Percentiles rank a stretch among this genome's conserved stretches.
These are phyloP conservation scores for Neotropicomus parvogracilis DNA, from an alignment of 1,284 basidiomycete species.

Conservation along the genomic window DNA sequence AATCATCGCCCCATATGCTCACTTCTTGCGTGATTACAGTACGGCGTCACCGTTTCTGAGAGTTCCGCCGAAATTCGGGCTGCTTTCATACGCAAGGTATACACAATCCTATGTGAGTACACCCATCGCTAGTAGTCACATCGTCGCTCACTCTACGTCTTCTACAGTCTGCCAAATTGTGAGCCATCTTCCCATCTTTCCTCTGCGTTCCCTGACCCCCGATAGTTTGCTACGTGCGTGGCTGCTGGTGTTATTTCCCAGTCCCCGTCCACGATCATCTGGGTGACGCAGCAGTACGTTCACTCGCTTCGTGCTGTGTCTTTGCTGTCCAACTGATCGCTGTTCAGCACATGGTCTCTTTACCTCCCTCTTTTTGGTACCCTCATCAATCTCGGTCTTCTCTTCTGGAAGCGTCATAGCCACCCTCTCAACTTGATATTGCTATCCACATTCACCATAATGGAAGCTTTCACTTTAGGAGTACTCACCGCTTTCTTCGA, in stretches of 20 bases:
- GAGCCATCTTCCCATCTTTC: conserved; percentile 19
- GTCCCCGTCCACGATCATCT: conserved; percentile 51
- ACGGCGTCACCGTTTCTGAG: conserved; percentile 73
- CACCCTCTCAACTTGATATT: conserved; percentile 80
- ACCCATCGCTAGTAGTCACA: neutral
- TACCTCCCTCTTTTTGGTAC: conserved; percentile 74
- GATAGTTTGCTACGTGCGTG: conserved; percentile 64
- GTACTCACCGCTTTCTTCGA: conserved; percentile 75
- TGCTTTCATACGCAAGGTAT: conserved; percentile 79
- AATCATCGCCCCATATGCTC: conserved; percentile 3
- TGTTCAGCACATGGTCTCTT: conserved; percentile 63
- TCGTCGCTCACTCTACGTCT: conserved; percentile 6
- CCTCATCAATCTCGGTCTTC: conserved; percentile 67
- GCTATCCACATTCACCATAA: conserved; percentile 71
- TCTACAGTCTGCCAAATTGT: conserved; percentile 67
- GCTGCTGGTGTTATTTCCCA: conserved; percentile 67
- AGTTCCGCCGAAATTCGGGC: conserved; percentile 67
- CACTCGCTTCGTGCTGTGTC: neutral
- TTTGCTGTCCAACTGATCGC: conserved; percentile 15
- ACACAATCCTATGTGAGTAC: conserved; percentile 73
- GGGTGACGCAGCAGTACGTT: conserved; percentile 69
- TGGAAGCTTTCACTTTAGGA: conserved; percentile 81
- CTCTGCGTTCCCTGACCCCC: conserved; percentile 9
- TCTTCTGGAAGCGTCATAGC: conserved; percentile 86
- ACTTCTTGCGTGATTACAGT: conserved; percentile 42